Evolutionary conservation across 139 green algal genomes (phyloP), one percentile per base, ranked within the genome.

Genomic region (Tetratostichococcus sp.): DNA sequence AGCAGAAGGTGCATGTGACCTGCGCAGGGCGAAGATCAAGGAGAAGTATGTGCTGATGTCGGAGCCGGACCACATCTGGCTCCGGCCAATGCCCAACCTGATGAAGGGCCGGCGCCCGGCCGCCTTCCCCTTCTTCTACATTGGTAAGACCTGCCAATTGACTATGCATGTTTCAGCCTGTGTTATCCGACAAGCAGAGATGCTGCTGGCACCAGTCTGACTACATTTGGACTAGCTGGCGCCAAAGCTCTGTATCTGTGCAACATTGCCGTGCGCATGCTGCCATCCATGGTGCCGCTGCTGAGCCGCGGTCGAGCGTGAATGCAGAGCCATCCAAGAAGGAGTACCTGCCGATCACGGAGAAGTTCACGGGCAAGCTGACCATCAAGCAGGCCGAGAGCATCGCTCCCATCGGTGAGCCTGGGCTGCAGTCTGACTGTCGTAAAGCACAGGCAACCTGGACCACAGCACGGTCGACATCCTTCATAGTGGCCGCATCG

Each of bases 61-160:
- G 3, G 95, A 99, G 81, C 95, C 95, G 1, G 95, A 99, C 83
- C 95, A 99, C 84, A 77, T 98, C 31, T 94, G 96, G 83, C 73
- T 98, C 58, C 84, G 89, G 57, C 95, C 95, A 30, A 81, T 99
- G 72, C 91, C 92, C 58, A 99, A 99, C 80, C 88, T 98, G 32
- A 97, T 97, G 92, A 73, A 58, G 31, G 66, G 65, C 32, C 1
- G n/a, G 8, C 26, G 21, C 30, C 75, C 86, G 81, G 93, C 93
- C 1, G 89, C 93, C 14, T 99, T 97, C 76, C 93, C 93, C 30
- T 99, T 99, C 83, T 98, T 98, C 85, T 99, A 99, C 91, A 99
- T 99, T 57, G 50, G 50, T 26, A 26, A 25, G 19, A 8, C 39
- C n/a, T n/a, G n/a, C n/a, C n/a, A n/a, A n/a, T n/a, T n/a, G n/a